Conservation (phyloP, 768 basidiomycete species). For the Rhodocollybia butyracea region DNA sequence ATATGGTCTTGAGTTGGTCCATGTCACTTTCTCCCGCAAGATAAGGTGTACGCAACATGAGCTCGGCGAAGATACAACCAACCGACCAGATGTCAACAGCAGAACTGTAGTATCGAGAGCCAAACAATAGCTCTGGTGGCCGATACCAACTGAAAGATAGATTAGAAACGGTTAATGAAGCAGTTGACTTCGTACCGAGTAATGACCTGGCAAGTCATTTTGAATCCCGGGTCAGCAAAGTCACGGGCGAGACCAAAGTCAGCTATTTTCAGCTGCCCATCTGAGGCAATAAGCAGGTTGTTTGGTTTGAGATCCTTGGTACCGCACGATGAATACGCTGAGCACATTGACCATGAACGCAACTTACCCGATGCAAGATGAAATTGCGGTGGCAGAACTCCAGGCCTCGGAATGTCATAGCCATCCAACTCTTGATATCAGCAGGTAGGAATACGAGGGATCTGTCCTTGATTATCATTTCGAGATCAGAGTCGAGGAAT, state of each 20-base stretch:
- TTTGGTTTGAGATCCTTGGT: conserved; percentile 95
- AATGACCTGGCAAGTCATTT: conserved; percentile 99
- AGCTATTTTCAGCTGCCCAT: conserved; percentile 93
- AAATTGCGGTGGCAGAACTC: conserved; percentile 97
- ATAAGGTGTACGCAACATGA: conserved; percentile 95
- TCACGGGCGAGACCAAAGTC: conserved; percentile 99
- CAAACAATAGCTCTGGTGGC: conserved; percentile 92
- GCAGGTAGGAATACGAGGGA: conserved; percentile 89
- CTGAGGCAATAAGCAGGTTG: conserved; percentile 89
- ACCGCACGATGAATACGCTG: neutral
- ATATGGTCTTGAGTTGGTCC: conserved; percentile 94
- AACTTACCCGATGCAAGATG: conserved; percentile 80
- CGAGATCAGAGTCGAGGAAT: conserved; percentile 93
- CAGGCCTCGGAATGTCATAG: conserved; percentile 96
- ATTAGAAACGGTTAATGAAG: neutral
- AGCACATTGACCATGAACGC: conserved; percentile 14
- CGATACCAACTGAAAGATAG: conserved; percentile 77
- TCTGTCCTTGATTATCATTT: conserved; percentile 94
- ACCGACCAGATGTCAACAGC: conserved; percentile 97
- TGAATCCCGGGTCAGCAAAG: conserved; percentile 90
- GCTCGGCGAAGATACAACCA: conserved; percentile 96
- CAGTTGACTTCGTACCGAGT: conserved; percentile 63
- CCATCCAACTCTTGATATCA: conserved; percentile 99
- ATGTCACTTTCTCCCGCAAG: conserved; percentile 94
- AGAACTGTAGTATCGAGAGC: conserved; percentile 85